A percentile compares a stretch with the other conserved stretches of the same genome.
These are phyloP conservation scores for Jatropha podagrica DNA, from an alignment of 441 rosid species.

Conservation along the genomic window DNA sequence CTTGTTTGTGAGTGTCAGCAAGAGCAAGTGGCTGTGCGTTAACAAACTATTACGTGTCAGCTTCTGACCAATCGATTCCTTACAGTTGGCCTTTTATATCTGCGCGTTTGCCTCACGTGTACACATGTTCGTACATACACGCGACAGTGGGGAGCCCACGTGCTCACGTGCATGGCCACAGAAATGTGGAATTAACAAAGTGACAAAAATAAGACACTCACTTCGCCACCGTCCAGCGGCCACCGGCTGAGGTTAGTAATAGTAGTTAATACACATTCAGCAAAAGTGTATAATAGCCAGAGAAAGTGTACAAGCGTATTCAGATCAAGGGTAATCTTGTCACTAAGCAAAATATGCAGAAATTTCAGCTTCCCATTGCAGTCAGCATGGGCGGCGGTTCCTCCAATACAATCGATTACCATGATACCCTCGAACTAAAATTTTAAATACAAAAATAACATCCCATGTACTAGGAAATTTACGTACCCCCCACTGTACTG, in stretches of 20 bases:
- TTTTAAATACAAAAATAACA: not conserved
- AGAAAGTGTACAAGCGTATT: not conserved
- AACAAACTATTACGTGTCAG: not conserved
- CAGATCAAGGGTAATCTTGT: not conserved
- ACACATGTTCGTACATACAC: not conserved
- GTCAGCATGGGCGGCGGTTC: not conserved
- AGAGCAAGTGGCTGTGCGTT: not conserved
- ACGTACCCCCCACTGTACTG: not conserved
- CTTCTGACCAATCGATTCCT: not conserved
- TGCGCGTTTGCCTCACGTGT: no score
- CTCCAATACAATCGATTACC: constrained; percentile 5
- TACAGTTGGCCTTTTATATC: not conserved
- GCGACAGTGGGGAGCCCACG: not conserved
- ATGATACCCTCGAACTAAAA: constrained; percentile 15
- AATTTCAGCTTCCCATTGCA: not conserved
- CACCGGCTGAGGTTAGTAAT: not conserved
- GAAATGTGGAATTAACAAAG: not conserved
- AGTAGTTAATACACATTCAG: not conserved
- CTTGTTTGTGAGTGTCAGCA: not conserved
- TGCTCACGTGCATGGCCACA: constrained; percentile 11
- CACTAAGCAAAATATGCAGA: not conserved
- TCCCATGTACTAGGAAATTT: constrained; percentile 20
- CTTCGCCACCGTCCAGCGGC: not conserved
- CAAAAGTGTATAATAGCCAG: not conserved
- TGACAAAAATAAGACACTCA: not conserved